These are phyloP conservation scores for Monilinia aucupariae DNA, from an alignment of 2,329 filamentous ascomycete species.

Conservation along the genomic window DNA sequence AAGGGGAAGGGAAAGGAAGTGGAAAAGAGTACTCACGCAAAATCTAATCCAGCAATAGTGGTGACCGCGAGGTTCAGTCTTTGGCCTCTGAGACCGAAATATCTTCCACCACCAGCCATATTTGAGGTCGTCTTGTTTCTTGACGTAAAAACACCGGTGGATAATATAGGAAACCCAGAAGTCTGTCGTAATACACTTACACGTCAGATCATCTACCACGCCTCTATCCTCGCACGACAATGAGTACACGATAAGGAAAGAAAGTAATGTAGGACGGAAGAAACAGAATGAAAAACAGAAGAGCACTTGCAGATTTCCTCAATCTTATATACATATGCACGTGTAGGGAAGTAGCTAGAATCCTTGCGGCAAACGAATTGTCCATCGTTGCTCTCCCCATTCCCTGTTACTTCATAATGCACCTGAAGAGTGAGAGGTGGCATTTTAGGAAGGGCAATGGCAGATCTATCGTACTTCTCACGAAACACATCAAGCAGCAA, in stretches of 20 bases:
- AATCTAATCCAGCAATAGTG: conserved; percentile 67
- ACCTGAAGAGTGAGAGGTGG: not conserved
- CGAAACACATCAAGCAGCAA: not conserved
- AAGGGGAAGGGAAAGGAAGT: too few species aligned
- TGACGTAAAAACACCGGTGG: not conserved
- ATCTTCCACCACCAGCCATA: conserved; percentile 37
- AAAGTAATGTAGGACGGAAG: not conserved
- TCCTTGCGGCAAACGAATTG: not conserved
- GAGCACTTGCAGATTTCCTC: not conserved
- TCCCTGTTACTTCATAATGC: not conserved
- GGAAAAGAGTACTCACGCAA: conserved; percentile 50
- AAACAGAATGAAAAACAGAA: not conserved
- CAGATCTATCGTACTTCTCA: not conserved
- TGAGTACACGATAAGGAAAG: not conserved
- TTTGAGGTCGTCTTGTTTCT: not conserved
- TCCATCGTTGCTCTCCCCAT: not conserved
- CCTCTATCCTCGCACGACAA: not conserved
- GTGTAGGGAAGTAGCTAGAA: not conserved
- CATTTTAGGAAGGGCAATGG: conserved; percentile 6
- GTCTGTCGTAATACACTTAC: not conserved
- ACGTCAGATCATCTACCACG: not conserved
- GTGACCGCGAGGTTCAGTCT: conserved; percentile 64
- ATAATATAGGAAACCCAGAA: not conserved
- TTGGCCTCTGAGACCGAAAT: conserved; percentile 61
- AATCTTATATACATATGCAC: not conserved